Base-by-base conservation (phyloP, 2,329 filamentous ascomycete species). In the Ilyonectria destructans region DNA sequence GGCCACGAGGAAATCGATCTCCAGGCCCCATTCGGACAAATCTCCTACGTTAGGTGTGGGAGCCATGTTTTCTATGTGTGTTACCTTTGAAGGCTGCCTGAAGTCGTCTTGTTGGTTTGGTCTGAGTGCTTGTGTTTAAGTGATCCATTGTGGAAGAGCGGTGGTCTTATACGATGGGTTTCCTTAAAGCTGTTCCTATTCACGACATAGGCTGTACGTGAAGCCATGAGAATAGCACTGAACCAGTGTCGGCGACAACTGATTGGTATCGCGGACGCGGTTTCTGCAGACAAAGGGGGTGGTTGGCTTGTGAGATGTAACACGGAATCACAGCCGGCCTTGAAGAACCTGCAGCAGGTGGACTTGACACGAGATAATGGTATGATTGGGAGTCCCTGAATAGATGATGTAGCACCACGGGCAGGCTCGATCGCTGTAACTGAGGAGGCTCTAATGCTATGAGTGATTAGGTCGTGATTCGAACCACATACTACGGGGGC, bases 1-100 rank as follows among this genome's bases (percentile, higher is more conserved):
- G 58, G 74, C 74, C 15, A 77, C 73, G 31, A 77, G 62, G 37
- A 75, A 75, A 19, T 77, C 73, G 55, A 77, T 49, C 26, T 74
- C 71, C 56, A 76, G 58, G 59, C 57, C 64, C 63, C 69, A 76
- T 43, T 69, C 59, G 17, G 67, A 23, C 6, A 66, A 58, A n/a
- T 68, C 40, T 6, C 51, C 49, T 12, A 49, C 15, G 7, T 37
- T 13, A 19, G 29, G 57, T n/a, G 46, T 54, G 43, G 9, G 17
- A 17, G 29, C 3, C 9, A 31, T 46, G 7, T n/a, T 2, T 19
- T 48, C 33, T 6, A 10, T 37, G 26, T 10, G 29, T 29, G 17
- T n/a, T 54, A 9, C 23, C 26, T 7, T 23, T 23, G 13, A 45
- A 35, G 8, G 35, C 3, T 33, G 21, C 6, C 13, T 33, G 23